Base-by-base conservation (phyloP, 108 stramenopile species). In the Pseudonitzschia pungens region DNA sequence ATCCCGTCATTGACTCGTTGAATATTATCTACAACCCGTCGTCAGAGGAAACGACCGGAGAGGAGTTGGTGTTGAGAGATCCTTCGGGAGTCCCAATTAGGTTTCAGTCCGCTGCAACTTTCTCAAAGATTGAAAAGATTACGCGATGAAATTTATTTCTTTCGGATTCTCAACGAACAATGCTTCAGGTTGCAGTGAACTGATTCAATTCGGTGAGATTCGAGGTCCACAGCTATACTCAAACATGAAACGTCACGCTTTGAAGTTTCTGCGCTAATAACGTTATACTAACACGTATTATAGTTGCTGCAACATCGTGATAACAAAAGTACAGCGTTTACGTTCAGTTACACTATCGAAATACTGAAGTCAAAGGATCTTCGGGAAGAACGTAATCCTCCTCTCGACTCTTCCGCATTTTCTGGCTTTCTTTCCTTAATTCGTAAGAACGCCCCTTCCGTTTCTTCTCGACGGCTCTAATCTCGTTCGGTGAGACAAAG, bases 401-500 rank as follows among this genome's bases (percentile, higher is more conserved):
- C 53, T 93, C 83, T 73, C 91, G 79, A 64, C 76, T 84, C 81
- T 93, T 87, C 41, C 95, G 84, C 70, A 83, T 85, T 71, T 81
- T 83, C 65, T 96, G 86, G 27, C 87, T 77, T 14, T 89, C 86
- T 74, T 95, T 96, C 43, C 96, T 83, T 53, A 79, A 81, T 42
- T 78, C 81, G 69, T 97, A 97, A 65, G 81, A 68, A 8, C 68
- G 73, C 27, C 96, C 97, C 71, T 96, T 89, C 40, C 82, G 81
- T 69, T 85, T 81, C 78, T 87, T 91, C 76, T 85, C 82, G 45
- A 74, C 64, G 28, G 90, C 83, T 32, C 99, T 83, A 26, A 92
- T 86, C 16, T 82, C 86, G 66, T 99, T 99, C 48, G 99, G 98
- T 33, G 91, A 93, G 42, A 98, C 89, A 71, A 95, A 99, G n/a